Conservation (phyloP, 495 filamentous ascomycete species). For the Aspergillus baeticus region DNA sequence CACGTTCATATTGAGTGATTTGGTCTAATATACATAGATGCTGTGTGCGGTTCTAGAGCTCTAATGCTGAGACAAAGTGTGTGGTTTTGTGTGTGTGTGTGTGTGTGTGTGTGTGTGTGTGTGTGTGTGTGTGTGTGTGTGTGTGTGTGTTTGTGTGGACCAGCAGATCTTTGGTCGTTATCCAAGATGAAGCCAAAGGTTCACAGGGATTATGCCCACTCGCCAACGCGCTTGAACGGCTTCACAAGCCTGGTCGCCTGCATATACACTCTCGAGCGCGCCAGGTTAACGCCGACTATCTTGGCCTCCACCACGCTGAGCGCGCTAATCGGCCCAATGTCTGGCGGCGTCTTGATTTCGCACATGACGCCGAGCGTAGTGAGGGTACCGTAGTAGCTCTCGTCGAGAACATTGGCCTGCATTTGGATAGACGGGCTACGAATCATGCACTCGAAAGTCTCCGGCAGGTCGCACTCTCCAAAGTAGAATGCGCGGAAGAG, state of each 20-base stretch:
- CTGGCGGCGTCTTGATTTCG: slow-evolving; percentile 26
- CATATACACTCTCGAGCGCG: slow-evolving; percentile 47
- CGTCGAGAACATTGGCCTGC: neutral
- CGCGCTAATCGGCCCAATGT: slow-evolving; percentile 32
- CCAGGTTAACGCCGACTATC: slow-evolving; percentile 56
- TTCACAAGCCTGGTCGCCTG: slow-evolving; percentile 48
- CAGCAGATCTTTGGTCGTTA: slow-evolving; percentile 14
- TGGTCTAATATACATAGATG: too few relatives aligned
- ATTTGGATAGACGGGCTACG: slow-evolving; percentile 31
- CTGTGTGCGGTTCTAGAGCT: too few relatives aligned
- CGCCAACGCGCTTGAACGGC: slow-evolving; percentile 35
- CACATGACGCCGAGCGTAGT: slow-evolving; percentile 35
- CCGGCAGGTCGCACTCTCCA: slow-evolving; percentile 61
- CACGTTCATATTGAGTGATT: too few relatives aligned
- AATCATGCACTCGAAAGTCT: slow-evolving; percentile 58
- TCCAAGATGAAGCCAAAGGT: neutral
- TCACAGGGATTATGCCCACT: slow-evolving; percentile 28
- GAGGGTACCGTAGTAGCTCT: slow-evolving; percentile 27
- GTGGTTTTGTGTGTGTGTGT: too few relatives aligned
- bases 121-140: too few relatives aligned
- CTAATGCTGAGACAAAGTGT: too few relatives aligned
- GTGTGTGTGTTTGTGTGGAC: too few relatives aligned
- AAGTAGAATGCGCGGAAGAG: slow-evolving; percentile 76
- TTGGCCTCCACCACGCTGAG: slow-evolving; percentile 59
- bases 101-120: too few relatives aligned